Evolutionary conservation across 139 green algal genomes (phyloP).

Genomic region (Closterium sp.): DNA sequence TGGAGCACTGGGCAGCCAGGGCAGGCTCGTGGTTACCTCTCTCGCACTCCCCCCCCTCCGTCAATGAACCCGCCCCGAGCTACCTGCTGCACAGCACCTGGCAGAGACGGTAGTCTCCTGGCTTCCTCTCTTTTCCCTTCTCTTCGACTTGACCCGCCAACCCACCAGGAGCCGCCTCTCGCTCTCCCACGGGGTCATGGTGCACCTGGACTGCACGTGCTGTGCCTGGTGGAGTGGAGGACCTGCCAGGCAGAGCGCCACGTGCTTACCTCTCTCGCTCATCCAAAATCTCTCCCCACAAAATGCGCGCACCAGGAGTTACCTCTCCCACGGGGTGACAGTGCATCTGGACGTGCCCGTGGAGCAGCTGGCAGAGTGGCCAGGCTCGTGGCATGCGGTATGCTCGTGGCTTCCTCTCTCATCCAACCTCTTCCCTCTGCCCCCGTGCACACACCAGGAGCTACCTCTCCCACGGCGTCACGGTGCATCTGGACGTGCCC

Average conservation of each 20-base stretch:
- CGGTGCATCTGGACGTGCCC: conserved; percentile 20
- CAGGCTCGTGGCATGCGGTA: background rate
- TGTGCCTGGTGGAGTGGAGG: no score
- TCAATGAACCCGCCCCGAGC: no score
- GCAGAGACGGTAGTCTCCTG: background rate
- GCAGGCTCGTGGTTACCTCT: background rate
- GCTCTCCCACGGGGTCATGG: background rate
- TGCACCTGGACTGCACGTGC: no score
- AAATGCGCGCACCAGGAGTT: background rate
- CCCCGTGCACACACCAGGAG: conserved; percentile 1
- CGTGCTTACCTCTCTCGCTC: background rate
- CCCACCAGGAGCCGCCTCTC: background rate
- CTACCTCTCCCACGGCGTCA: conserved; percentile 7
- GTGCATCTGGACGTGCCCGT: background rate
- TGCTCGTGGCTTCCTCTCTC: background rate
- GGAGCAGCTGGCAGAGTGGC: background rate
- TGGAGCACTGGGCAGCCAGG: background rate
- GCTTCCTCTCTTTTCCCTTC: no score
- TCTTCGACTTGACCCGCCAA: no score
- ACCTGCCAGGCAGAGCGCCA: no score
- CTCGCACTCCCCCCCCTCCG: no score
- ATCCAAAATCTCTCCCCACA: background rate
- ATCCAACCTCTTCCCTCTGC: background rate
- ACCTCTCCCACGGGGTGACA: background rate
- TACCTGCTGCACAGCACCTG: background rate